Base-by-base conservation (phyloP, 805 yeast genomes). In the Komagataella kurtzmanii region DNA sequence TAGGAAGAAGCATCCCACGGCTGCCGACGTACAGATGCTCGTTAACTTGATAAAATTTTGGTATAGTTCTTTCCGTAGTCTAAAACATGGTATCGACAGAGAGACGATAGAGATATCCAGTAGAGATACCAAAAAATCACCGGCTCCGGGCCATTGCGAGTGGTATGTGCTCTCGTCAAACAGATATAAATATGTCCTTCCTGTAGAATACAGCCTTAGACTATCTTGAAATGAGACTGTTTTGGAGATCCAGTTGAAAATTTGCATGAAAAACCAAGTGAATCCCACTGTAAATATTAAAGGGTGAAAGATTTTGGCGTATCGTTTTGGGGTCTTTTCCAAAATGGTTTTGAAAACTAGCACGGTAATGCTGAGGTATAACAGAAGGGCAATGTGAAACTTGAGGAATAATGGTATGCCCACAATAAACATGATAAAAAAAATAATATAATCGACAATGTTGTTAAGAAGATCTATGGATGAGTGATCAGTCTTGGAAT, bases 71-170 rank as follows among this genome's bases (percentile, higher is more conserved):
- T 65, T 65, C 49, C 93, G 66, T 64, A 84, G 85, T 7, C 84
- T 77, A 64, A 75, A 86, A 88, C 86, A 83, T 3, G 95, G 89
- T 50, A 86, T 66, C 19, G 90, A 77, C 46, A 86, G 69, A 1
- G 91, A 77, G 1, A 84, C 89, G 64, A 86, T 86, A 1, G 88
- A 78, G 7, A 84, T 75, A 59, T 85, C 93, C 84, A 86, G 81
- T 56, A 85, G 63, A 0, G 89, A 75, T 5, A 81, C 62, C 45
- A 86, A 71, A 17, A 86, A 70, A 60, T 86, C 95, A 2, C 95
- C 95, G 12, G 90, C 86, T 0, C 95, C 95, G 0, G 95, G 93
- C 76, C 79, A 75, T 18, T 64, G 61, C 3, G 61, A 57, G 23
- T 67, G 62, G n/a, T 30, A 30, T 30, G 6, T 7, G 12, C 40